Evolutionary conservation across 2,329 filamentous ascomycete genomes (phyloP).

Genomic region (Colletotrichum higginsianum): DNA sequence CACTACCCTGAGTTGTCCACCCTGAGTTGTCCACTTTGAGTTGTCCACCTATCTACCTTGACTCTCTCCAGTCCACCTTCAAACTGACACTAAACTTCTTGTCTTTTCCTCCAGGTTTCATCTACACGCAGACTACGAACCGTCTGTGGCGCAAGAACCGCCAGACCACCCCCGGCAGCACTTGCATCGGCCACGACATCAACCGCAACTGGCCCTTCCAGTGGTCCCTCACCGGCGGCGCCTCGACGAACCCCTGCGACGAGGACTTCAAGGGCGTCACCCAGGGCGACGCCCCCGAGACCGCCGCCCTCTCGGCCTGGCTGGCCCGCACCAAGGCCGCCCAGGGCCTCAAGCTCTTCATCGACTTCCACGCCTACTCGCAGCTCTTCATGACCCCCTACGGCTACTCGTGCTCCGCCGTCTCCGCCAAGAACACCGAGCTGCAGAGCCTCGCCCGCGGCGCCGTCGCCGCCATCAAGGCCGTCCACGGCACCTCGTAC

Average conservation of each 20-base stretch:
- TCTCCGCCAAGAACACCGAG: constrained; percentile 61
- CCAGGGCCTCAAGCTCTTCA: constrained; percentile 67
- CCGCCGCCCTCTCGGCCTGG: constrained; percentile 55
- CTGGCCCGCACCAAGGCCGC: constrained; percentile 45
- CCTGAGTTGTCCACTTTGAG: no score
- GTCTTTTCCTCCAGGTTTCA: constrained; percentile 57
- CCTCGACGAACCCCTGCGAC: constrained; percentile 60
- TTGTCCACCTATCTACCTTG: no score
- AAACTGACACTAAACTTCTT: no score
- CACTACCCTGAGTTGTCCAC: no score
- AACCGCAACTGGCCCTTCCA: constrained; percentile 68
- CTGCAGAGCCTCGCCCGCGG: constrained; percentile 65
- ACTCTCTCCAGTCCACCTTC: no score
- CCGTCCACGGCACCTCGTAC: constrained; percentile 57
- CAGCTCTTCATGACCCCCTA: constrained; percentile 69
- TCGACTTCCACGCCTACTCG: constrained; percentile 72
- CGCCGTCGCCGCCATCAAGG: constrained; percentile 65
- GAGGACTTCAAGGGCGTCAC: constrained; percentile 57
- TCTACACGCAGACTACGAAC: constrained; percentile 65
- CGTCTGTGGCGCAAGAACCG: constrained; percentile 70
- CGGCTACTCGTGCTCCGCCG: constrained; percentile 69
- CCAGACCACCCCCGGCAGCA: constrained; percentile 51
- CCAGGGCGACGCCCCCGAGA: constrained; percentile 62
- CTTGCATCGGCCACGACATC: constrained; percentile 62
- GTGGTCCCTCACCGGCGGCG: constrained; percentile 60